Evolutionary conservation across 306 rosid species (phyloP).

Genomic region (Castanea crenata): DNA sequence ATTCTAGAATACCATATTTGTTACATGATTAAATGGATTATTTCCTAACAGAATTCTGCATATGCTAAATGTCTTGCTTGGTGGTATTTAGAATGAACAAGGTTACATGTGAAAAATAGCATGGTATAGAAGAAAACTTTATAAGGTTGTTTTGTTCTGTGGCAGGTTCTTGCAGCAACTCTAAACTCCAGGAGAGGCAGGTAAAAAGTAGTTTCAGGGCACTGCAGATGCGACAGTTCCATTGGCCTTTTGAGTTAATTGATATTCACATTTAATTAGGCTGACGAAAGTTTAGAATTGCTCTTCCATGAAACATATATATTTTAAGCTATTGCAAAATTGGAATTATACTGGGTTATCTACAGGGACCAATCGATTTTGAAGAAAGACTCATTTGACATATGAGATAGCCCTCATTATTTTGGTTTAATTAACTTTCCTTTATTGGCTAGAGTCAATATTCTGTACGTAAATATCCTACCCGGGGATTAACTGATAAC

Average conservation of each 20-base stretch:
- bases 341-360: background rate
- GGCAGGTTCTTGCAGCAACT: constrained; percentile 93
- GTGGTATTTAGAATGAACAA: background rate
- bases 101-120: background rate
- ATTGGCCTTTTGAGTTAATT: constrained; percentile 96
- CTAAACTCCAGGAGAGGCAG: constrained; percentile 89
- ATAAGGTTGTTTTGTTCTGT: constrained; percentile 2
- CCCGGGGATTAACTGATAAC: background rate
- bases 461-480: background rate
- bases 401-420: no score
- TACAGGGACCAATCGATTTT: background rate
- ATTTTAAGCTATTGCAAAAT: background rate
- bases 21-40: no score
- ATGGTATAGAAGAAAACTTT: background rate
- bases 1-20: no score
- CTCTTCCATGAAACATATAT: background rate
- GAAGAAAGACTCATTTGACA: background rate
- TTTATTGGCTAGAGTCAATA: no score
- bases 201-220: constrained; percentile 88
- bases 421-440: no score
- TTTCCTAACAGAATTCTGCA: no score
- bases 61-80: background rate
- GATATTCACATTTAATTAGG: background rate
- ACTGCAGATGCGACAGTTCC: constrained; percentile 98
- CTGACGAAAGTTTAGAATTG: background rate